Base-by-base conservation (phyloP, 2,329 filamentous ascomycete species). In the Lasiodiplodia theobromae region DNA sequence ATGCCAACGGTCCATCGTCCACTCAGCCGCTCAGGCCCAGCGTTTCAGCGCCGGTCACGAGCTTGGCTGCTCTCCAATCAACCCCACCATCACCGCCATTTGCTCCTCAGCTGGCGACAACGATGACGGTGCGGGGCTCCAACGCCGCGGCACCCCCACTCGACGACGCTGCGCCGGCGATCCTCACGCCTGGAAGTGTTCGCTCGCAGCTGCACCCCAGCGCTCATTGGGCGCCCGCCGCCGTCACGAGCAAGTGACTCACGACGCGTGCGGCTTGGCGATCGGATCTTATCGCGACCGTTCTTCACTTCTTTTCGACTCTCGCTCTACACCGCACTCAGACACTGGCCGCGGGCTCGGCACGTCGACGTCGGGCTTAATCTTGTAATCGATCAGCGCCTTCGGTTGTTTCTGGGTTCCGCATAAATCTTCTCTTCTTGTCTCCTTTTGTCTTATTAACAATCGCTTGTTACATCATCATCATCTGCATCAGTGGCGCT, bases 401-500 rank as follows among this genome's bases (percentile, higher is more conserved):
- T 66, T 56, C 60, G 60, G 60, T 63, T 63, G 58, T 64, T 64
- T 64, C 60, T 52, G 60, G 60, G 60, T 62, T 65, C 34, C 31
- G 31, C 64, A 54, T 49, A 57, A 28, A 21, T 37, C 44, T 67
- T 60, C 23, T 49, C 21, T 52, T 57, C 14, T 23, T 23, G 21
- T 68, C 56, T 68, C 66, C 56, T 52, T 60, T 68, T 62, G 49
- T 60, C 54, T 67, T 67, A 51, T 67, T 67, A 51, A 58, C 53
- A 57, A 67, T 56, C 65, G 57, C 57, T 57, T 53, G 37, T 67
- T 38, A 51, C 62, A 58, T 25, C 57, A 56, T 60, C 54, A 60
- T 60, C 54, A 60, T 60, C 40, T 68, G 66, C 66, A 68, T 68
- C 66, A 63, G 44, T 62, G 66, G 66, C 56, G 66, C 66, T 60